Percentiles rank a stretch among this genome's conserved stretches.
These are phyloP conservation scores for Hypericum androsaemum DNA, from an alignment of 345 rosid genomes.

Conservation along the genomic window DNA sequence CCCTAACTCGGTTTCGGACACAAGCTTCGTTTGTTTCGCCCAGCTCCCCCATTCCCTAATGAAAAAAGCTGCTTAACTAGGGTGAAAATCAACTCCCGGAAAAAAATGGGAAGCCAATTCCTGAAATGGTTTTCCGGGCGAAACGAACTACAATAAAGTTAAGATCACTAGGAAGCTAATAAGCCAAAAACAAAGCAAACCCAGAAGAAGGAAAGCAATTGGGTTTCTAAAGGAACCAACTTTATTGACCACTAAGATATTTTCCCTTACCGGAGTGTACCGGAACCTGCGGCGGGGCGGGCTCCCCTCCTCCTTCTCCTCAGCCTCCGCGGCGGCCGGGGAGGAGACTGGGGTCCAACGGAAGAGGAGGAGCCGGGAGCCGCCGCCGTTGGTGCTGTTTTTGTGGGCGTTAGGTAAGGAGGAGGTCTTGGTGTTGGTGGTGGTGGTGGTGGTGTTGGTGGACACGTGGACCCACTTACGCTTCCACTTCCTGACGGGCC, in stretches of 20 bases:
- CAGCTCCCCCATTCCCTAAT: too few relatives aligned
- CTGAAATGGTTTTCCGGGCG: too few relatives aligned
- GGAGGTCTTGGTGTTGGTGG: slow-evolving; percentile 26
- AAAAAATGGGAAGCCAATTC: too few relatives aligned
- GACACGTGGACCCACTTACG: slow-evolving; percentile 92
- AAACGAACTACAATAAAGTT: too few relatives aligned
- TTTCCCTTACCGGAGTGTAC: slow-evolving; percentile 66
- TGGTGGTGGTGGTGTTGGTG: slow-evolving; percentile 21
- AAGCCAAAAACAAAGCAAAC: background rate
- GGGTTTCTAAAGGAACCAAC: background rate
- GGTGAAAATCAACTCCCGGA: too few relatives aligned
- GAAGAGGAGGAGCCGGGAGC: slow-evolving; percentile 62
- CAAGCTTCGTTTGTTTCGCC: too few relatives aligned
- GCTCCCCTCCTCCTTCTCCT: slow-evolving; percentile 36
- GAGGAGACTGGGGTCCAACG: slow-evolving; percentile 83
- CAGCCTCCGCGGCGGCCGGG: slow-evolving; percentile 18
- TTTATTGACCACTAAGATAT: background rate
- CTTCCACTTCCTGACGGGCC: slow-evolving; percentile 96
- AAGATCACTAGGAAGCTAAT: too few relatives aligned
- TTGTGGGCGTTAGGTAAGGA: slow-evolving; percentile 39
- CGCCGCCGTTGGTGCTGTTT: slow-evolving; percentile 1
- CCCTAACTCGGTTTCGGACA: too few relatives aligned
- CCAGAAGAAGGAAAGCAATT: background rate
- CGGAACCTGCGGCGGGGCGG: slow-evolving; percentile 69
- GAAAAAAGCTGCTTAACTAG: too few relatives aligned